Percentiles rank a stretch among this genome's conserved stretches.
These are phyloP conservation scores for Sphagnum tenellum DNA, from an alignment of 225 moss, liverwort and hornwort genomes.

Conservation along the genomic window DNA sequence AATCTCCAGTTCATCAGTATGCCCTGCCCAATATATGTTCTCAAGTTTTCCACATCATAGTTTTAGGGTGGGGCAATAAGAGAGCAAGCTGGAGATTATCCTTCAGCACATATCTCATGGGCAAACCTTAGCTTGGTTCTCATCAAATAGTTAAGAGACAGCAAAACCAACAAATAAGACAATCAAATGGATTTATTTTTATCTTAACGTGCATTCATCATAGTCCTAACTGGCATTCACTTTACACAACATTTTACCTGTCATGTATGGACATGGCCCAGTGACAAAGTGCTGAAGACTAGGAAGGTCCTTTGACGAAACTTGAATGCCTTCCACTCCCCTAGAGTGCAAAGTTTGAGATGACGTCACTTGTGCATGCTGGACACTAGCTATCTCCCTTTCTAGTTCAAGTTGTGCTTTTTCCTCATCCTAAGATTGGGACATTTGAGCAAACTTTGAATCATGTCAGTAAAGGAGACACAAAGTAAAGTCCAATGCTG, in stretches of 20 bases:
- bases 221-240: background rate
- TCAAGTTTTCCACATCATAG: too few relatives aligned
- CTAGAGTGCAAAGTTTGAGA: conserved; percentile 13
- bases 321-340: conserved; percentile 12
- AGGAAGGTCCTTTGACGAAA: conserved; percentile 18
- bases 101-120: too few relatives aligned
- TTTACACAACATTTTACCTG: conserved; percentile 11
- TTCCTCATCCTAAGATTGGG: conserved; percentile 22
- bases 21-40: too few relatives aligned
- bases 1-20: background rate
- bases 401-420: conserved; percentile 37
- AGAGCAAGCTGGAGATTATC: too few relatives aligned
- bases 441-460: too few relatives aligned
- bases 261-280: conserved; percentile 13
- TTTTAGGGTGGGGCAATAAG: too few relatives aligned
- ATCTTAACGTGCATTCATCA: background rate
- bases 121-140: too few relatives aligned
- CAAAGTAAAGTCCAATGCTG: background rate
- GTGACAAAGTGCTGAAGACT: conserved; percentile 23
- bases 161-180: too few relatives aligned
- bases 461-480: too few relatives aligned
- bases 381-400: conserved; percentile 29
- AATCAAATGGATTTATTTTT: background rate
- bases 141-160: too few relatives aligned
- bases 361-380: conserved; percentile 25